Base-by-base conservation (phyloP, 2,329 filamentous ascomycete species). In the Gyromitra esculenta region DNA sequence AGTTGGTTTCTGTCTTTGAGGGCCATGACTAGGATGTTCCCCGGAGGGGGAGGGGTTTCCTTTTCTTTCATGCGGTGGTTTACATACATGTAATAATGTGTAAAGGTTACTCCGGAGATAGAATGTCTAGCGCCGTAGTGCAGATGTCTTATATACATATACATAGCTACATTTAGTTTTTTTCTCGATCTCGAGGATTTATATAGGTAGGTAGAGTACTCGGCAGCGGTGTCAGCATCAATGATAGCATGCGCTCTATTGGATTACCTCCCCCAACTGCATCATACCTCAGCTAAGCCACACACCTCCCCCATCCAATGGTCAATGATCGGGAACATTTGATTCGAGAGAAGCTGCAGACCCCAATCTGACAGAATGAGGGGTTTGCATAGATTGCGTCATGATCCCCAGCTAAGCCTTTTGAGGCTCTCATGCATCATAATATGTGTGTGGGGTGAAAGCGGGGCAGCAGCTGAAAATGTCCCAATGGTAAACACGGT, bases 331-430 rank as follows among this genome's bases (percentile, higher is more conserved):
- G 35, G 18, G 56, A 18, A 13, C 18, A 15, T 37, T 39, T 18
- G 18, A 18, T 31, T 11, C 15, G 25, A 31, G 25, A 54, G 50
- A 54, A 37, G 31, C 25, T 11, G 54, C 54, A 21, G 25, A 57
- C 25, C n/a, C 25, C 15, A 31, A 31, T 2, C 25, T 31, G 25
- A 15, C 50, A 13, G 18, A 41, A 18, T 63, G 68, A 56, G 48
- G 57, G 68, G 45, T 54, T 39, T 60, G 37, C 39, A 64, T 71
- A 15, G 41, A 64, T 71, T 71, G 59, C 68, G 68, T 71, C 68
- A 71, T 52, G 59, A 31, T 48, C 39, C 35, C 25, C 68, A 71
- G 64, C 13, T 48, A 71, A 71, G 68, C 68, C 15, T 71, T 71
- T 71, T 64, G 66, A 63, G 59, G 43, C 45, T 57, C 45, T 59